phyloP scores from a whole-genome alignment of 192 early-diverging fungal species.

The Diversispora eburnea region DNA sequence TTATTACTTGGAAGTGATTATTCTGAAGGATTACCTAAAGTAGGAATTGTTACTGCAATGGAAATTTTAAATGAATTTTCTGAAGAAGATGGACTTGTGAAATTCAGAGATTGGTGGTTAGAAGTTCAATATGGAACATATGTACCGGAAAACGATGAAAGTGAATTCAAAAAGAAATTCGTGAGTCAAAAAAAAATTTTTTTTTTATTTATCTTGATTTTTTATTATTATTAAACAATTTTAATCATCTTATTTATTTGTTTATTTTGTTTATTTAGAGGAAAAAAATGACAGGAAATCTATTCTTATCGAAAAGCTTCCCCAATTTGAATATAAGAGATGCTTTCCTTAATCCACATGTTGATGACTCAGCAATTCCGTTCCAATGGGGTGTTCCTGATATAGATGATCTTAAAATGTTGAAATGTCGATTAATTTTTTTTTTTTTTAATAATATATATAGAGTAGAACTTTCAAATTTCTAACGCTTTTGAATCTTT shows the following conservation, averaged over 20 bases:
- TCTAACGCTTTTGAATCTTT: background rate
- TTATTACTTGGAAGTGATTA: conserved; percentile 97
- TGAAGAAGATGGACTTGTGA: conserved; percentile 42
- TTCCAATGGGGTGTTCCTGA: conserved; percentile 76
- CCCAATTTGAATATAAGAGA: conserved; percentile 71
- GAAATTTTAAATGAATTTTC: conserved; percentile 83
- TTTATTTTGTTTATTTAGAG: conserved; percentile 29
- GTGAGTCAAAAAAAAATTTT: conserved; percentile 31
- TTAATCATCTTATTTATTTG: background rate
- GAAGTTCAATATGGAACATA: conserved; percentile 42
- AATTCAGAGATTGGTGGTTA: conserved; percentile 59
- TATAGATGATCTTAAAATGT: conserved; percentile 57
- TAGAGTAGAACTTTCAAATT: background rate
- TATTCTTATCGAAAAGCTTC: conserved; percentile 72
- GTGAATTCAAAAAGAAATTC: conserved; percentile 38
- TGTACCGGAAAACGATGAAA: conserved; percentile 9
- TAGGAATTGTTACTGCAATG: conserved; percentile 85
- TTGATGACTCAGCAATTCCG: conserved; percentile 55
- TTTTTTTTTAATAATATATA: background rate
- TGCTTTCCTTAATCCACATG: conserved; percentile 78
- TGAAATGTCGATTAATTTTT: background rate
- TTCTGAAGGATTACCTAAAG: conserved; percentile 79
- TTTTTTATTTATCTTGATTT: background rate
- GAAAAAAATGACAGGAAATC: conserved; percentile 57
- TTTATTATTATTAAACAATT: background rate